A percentile compares a stretch with the other conserved stretches of the same genome.
Evolutionary conservation across 2,329 filamentous ascomycete genomes (phyloP).

Genomic region (Arthroderma sp.): DNA sequence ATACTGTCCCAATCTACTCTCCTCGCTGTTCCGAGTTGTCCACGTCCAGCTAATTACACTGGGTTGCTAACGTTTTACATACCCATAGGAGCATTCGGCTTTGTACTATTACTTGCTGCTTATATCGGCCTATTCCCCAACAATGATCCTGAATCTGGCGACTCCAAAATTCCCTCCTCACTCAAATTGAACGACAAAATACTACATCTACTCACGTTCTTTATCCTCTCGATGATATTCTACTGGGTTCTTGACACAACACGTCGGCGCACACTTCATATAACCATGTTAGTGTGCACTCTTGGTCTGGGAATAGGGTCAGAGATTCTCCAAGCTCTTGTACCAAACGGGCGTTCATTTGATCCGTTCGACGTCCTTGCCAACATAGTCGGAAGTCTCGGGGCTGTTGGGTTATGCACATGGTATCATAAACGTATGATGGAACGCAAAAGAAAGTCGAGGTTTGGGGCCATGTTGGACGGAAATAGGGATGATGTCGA

Average conservation of each 20-base stretch:
- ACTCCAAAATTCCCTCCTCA: slow-evolving; percentile 26
- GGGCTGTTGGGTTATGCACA: slow-evolving; percentile 59
- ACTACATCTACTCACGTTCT: slow-evolving; percentile 78
- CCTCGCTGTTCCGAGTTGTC: not conserved
- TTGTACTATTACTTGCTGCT: slow-evolving; percentile 59
- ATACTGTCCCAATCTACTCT: no score
- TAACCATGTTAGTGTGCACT: slow-evolving; percentile 72
- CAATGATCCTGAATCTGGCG: slow-evolving; percentile 17
- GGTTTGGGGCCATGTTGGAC: slow-evolving; percentile 53
- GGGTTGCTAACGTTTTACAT: not conserved
- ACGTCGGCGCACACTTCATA: slow-evolving; percentile 68
- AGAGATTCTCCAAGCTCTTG: slow-evolving; percentile 44
- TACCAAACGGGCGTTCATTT: slow-evolving; percentile 59
- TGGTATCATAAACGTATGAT: slow-evolving; percentile 97
- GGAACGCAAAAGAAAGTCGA: slow-evolving; percentile 64
- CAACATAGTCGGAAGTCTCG: slow-evolving; percentile 67
- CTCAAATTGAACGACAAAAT: slow-evolving; percentile 73
- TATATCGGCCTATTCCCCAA: slow-evolving; percentile 62
- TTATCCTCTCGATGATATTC: slow-evolving; percentile 68
- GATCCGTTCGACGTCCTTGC: slow-evolving; percentile 79
- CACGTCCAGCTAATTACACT: not conserved
- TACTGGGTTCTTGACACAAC: slow-evolving; percentile 96
- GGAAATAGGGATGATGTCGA: slow-evolving; percentile 25
- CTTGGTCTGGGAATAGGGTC: slow-evolving; percentile 43
- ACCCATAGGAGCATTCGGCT: slow-evolving; percentile 47